Conservation (phyloP, 2,329 filamentous ascomycete genomes). For the Arthroderma uncinatum region DNA sequence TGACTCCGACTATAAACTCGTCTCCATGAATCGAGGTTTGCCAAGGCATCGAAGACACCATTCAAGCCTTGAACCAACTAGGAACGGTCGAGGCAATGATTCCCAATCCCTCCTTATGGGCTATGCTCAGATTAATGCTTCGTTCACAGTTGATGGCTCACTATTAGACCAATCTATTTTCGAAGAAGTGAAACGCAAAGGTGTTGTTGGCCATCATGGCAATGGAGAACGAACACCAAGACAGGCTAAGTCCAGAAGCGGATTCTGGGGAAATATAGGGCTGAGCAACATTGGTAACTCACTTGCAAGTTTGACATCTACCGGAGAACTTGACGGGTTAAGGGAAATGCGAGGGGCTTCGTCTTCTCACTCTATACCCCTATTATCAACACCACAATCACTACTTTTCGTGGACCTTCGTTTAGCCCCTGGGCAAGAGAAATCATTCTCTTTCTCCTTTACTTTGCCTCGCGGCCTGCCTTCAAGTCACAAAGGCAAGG, state of each 20-base stretch:
- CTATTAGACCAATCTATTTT: conserved; percentile 81
- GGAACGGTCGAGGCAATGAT: conserved; percentile 16
- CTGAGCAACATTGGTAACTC: conserved; percentile 85
- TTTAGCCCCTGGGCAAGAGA: conserved; percentile 77
- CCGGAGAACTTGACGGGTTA: conserved; percentile 79
- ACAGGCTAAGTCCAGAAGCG: conserved; percentile 56
- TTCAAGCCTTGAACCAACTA: conserved; percentile 31
- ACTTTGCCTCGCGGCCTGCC: conserved; percentile 79
- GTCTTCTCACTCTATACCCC: conserved; percentile 73
- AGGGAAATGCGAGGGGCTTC: conserved; percentile 87
- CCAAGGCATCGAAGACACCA: conserved; percentile 33
- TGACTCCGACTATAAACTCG: conserved; percentile 66
- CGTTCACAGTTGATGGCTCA: conserved; percentile 83
- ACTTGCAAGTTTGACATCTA: conserved; percentile 74
- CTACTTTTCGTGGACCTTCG: conserved; percentile 90
- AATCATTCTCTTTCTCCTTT: conserved; percentile 76
- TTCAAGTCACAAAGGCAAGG: conserved; percentile 79
- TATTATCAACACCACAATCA: conserved; percentile 90
- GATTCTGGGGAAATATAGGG: conserved; percentile 71
- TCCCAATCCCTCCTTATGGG: conserved; percentile 88
- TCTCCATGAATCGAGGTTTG: conserved; percentile 41
- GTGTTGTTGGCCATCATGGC: conserved; percentile 69
- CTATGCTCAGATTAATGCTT: conserved; percentile 86
- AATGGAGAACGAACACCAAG: conserved; percentile 61
- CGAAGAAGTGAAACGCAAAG: conserved; percentile 91